These are phyloP conservation scores for Scheffersomyces titani DNA, from an alignment of 1,139 yeast genomes.

Conservation along the genomic window DNA sequence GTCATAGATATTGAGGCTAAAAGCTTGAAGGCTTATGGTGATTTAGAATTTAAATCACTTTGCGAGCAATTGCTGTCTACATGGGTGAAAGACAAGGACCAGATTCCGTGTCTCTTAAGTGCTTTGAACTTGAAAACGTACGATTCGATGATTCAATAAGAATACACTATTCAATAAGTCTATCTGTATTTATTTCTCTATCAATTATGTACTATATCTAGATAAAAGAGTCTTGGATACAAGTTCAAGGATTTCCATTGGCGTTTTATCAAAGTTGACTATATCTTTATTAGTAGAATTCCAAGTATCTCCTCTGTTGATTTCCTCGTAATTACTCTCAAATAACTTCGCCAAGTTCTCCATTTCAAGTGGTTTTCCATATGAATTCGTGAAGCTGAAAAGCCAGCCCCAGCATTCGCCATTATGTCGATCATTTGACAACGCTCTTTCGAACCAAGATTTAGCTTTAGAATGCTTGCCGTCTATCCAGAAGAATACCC, in stretches of 20 bases:
- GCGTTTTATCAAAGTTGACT: conserved; percentile 37
- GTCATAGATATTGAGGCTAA: conserved; percentile 39
- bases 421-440: conserved; percentile 46
- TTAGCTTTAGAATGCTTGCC: conserved; percentile 66
- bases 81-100: conserved; percentile 71
- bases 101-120: conserved; percentile 78
- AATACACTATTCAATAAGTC: not conserved
- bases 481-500: conserved; percentile 66
- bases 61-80: conserved; percentile 60
- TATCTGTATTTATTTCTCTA: not conserved
- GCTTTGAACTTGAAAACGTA: conserved; percentile 70
- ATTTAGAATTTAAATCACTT: conserved; percentile 44
- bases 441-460: conserved; percentile 76
- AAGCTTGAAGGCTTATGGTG: conserved; percentile 43
- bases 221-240: conserved; percentile 14
- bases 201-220: conserved; percentile 1
- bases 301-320: conserved; percentile 66
- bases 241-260: conserved; percentile 35
- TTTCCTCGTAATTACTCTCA: conserved; percentile 37
- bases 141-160: conserved; percentile 26
- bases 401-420: conserved; percentile 86
- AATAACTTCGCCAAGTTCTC: conserved; percentile 24
- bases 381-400: conserved; percentile 37
- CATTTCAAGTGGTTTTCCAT: conserved; percentile 24
- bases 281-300: conserved; percentile 44